Base-by-base conservation (phyloP, 495 filamentous ascomycete species). In the Penicillium turbatum region DNA sequence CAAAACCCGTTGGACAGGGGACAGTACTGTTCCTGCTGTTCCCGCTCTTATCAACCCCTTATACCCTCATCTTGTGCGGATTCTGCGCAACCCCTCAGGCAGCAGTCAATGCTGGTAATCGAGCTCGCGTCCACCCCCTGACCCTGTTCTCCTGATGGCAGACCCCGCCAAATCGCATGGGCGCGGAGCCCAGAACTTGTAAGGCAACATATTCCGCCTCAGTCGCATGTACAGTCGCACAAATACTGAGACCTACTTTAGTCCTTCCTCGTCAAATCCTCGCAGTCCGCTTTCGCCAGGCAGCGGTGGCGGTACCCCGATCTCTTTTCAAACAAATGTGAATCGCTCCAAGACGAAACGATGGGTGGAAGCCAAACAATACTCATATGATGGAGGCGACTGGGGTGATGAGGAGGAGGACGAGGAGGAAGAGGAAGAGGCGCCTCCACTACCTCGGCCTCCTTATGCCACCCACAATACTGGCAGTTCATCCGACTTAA, bases 301-400 rank as follows among this genome's bases (percentile, higher is more conserved):
- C 27, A 57, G 50, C 37, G 56, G 62, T 34, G 47, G 61, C 48
- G 57, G 62, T 31, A 61, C 75, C 65, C 76, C 84, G 29, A 64
- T 81, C 15, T 81, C 81, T 38, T 89, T 83, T 69, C 82, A 79
- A 62, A 80, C 91, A 11, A 96, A 97, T 65, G 86, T 96, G 26
- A 90, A 88, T 70, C 87, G 93, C 52, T 77, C 86, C 30, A 95
- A 96, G 72, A 97, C 93, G 15, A 90, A 84, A 71, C 90, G 90
- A 74, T 98, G 93, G 93, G 86, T 92, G 10, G 86, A 96, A 61
- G 93, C 93, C 19, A 95, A 92, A 66, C 77, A 84, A 34, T 82
- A 85, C 53, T 86, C 86, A 53, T 98, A 98, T 62, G 93, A 92
- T 62, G 93, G 92, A 54, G 90, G 89, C 59, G 92, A 96, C 61